These are phyloP conservation scores for Phytophthora multivora DNA, from an alignment of 352 stramenopile genomes.

Conservation along the genomic window DNA sequence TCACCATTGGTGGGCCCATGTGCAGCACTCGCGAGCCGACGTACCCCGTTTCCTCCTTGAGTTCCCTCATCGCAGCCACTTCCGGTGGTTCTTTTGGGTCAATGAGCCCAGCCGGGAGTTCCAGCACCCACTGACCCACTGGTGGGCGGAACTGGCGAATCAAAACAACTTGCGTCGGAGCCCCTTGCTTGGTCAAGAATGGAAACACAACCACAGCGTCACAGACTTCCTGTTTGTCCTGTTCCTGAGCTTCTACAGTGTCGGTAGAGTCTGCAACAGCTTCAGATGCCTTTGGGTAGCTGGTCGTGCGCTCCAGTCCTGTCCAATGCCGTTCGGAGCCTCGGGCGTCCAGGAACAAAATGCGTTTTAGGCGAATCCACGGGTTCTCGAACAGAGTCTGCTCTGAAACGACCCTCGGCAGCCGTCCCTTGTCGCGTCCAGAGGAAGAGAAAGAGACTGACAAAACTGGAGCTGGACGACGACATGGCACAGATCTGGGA, in stretches of 20 bases:
- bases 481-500: not conserved
- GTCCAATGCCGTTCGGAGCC: constrained; percentile 65
- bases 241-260: not conserved
- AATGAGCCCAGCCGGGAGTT: constrained; percentile 93
- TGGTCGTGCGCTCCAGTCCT: constrained; percentile 69
- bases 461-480: not conserved
- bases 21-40: constrained; percentile 65
- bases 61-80: constrained; percentile 77
- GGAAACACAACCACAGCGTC: constrained; percentile 81
- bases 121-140: constrained; percentile 84
- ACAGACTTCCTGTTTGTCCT: constrained; percentile 37
- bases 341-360: constrained; percentile 60
- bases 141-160: constrained; percentile 93
- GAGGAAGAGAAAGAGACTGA: constrained; percentile 12
- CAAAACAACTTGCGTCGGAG: constrained; percentile 59
- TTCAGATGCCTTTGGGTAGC: constrained; percentile 41
- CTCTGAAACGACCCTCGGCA: constrained; percentile 57
- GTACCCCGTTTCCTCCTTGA: constrained; percentile 92
- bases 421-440: constrained; percentile 12
- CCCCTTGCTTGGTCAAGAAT: constrained; percentile 49
- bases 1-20: constrained; percentile 79
- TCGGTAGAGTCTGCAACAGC: not conserved
- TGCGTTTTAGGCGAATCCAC: constrained; percentile 69
- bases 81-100: constrained; percentile 80
- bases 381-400: constrained; percentile 69